These are phyloP conservation scores for Mycena venus DNA, from an alignment of 768 basidiomycete species.

Conservation along the genomic window DNA sequence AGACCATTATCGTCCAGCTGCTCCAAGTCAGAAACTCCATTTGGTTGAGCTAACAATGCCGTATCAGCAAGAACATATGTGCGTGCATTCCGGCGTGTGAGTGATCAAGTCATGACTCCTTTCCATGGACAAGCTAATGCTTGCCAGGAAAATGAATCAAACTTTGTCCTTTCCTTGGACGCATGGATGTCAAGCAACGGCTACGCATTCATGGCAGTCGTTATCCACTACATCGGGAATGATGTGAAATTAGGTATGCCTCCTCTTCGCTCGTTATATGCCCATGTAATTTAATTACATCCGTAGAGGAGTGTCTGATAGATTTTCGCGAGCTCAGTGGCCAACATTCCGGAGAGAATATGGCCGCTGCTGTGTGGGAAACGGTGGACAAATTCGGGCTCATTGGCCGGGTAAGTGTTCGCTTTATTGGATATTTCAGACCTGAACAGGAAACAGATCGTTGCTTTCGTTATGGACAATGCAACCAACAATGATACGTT, in stretches of 20 bases:
- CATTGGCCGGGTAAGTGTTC: constrained; percentile 29
- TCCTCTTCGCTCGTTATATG: neutral
- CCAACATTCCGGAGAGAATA: constrained; percentile 50
- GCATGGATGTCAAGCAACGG: constrained; percentile 47
- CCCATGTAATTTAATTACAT: neutral
- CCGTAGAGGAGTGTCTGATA: constrained; percentile 47
- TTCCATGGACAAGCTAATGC: neutral
- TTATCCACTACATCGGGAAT: constrained; percentile 44
- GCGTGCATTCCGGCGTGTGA: no score
- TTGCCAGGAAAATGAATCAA: constrained; percentile 10
- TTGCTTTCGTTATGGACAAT: constrained; percentile 30
- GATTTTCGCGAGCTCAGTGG: constrained; percentile 49
- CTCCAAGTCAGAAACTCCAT: no score
- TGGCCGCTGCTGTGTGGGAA: constrained; percentile 49
- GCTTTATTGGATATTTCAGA: neutral
- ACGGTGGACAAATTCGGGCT: constrained; percentile 43
- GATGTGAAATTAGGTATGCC: constrained; percentile 38
- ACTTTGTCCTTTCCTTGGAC: constrained; percentile 39
- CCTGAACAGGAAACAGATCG: constrained; percentile 35
- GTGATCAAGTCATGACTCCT: no score
- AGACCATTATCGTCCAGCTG: no score
- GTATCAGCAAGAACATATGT: no score
- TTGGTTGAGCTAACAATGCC: no score
- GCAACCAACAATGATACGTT: constrained; percentile 40
- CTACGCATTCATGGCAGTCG: constrained; percentile 45